phyloP scores from a whole-genome alignment of 1,139 yeast species.

The Kodamaea sp. region DNA sequence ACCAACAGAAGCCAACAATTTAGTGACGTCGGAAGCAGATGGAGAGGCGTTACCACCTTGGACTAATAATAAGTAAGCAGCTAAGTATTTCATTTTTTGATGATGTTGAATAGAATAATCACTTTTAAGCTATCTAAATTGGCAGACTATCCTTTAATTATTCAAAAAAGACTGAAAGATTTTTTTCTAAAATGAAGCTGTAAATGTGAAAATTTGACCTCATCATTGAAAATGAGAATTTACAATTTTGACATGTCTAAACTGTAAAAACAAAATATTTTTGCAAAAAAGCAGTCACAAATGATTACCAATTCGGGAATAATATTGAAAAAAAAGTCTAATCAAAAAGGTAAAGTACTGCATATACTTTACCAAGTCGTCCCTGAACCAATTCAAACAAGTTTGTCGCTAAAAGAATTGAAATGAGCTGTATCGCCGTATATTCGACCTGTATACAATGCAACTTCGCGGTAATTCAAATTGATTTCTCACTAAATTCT shows the following conservation, averaged over 20 bases:
- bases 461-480: no score
- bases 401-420: no score
- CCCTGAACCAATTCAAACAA: no score
- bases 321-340: no score
- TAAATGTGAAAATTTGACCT: background rate
- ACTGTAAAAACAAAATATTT: background rate
- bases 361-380: background rate
- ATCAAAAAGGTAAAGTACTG: background rate
- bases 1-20: constrained; percentile 73
- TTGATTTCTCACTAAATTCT: no score
- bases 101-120: constrained; percentile 44
- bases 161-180: constrained; percentile 6
- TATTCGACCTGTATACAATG: no score
- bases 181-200: background rate
- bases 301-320: background rate
- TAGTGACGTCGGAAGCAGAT: constrained; percentile 67
- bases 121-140: constrained; percentile 46
- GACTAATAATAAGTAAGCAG: constrained; percentile 84
- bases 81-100: constrained; percentile 76
- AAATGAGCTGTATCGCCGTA: no score
- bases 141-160: constrained; percentile 59
- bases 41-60: constrained; percentile 83
- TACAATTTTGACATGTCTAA: constrained; percentile 3
- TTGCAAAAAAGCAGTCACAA: constrained; percentile 8
- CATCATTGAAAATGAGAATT: constrained; percentile 1